Conservation (phyloP, 2,329 filamentous ascomycete genomes). For the Fusarium humuli region DNA sequence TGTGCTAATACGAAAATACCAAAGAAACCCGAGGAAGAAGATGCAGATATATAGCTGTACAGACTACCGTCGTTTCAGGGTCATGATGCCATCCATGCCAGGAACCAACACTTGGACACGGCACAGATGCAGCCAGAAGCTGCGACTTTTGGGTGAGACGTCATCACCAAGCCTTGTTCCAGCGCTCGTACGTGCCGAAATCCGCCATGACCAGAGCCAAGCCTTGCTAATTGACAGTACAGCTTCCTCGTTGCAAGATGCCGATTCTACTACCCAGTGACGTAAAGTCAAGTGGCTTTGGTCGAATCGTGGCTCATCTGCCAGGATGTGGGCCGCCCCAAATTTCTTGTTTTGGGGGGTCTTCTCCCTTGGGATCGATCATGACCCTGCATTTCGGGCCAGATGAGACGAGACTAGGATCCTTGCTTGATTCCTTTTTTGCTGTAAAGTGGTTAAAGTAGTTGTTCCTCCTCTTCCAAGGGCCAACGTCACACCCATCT, state of each 20-base stretch:
- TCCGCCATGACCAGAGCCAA: conserved; percentile 32
- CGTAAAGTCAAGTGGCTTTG: conserved; percentile 44
- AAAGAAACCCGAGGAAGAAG: conserved; percentile 12
- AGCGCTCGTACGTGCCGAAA: conserved; percentile 26
- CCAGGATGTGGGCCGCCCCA: conserved; percentile 32
- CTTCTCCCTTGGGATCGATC: conserved; percentile 13
- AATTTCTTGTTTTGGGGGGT: conserved; percentile 40
- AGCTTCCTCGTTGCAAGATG: conserved; percentile 33
- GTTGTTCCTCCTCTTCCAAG: conserved; percentile 1
- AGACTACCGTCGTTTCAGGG: conserved; percentile 10
- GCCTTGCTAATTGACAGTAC: conserved; percentile 22
- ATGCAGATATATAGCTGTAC: conserved; percentile 25
- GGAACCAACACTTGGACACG: conserved; percentile 20
- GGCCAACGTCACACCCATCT: conserved; percentile 37
- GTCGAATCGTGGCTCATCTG: conserved; percentile 41
- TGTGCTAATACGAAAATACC: conserved; percentile 19
- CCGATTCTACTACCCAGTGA: conserved; percentile 37
- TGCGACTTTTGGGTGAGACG: conserved; percentile 38
- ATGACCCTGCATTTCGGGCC: conserved; percentile 21
- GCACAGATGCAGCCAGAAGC: conserved; percentile 27
- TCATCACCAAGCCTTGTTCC: conserved; percentile 41
- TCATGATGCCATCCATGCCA: conserved; percentile 18
- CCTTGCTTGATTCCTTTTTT: conserved; percentile 19
- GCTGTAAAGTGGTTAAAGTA: background rate
- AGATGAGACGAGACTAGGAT: conserved; percentile 18